Conservation (phyloP, 2,329 filamentous ascomycete genomes). For the Arachnomyces sp. region DNA sequence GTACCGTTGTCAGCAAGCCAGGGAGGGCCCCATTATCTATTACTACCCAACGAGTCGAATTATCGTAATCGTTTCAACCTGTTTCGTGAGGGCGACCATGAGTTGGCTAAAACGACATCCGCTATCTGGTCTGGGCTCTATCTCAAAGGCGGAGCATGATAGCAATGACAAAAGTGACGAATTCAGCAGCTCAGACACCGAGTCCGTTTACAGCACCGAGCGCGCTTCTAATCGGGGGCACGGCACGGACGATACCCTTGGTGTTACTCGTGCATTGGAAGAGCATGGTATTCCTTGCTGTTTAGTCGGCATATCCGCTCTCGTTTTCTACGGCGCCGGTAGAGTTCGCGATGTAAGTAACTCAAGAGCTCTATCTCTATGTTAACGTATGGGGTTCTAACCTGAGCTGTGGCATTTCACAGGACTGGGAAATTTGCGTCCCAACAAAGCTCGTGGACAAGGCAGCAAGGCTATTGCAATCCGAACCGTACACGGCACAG, state of each 20-base stretch:
- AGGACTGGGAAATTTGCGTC: constrained; percentile 23
- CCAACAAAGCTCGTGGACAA: constrained; percentile 18
- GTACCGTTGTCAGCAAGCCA: neutral
- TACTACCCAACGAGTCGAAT: constrained; percentile 6
- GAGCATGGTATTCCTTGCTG: constrained; percentile 21
- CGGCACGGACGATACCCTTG: constrained; percentile 21
- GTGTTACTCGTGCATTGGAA: constrained; percentile 20
- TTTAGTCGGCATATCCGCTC: constrained; percentile 21
- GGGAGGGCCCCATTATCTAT: constrained; percentile 7
- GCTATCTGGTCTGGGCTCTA: constrained; percentile 9
- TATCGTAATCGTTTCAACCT: constrained; percentile 7
- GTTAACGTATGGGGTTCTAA: constrained; percentile 3
- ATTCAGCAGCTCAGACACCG: constrained; percentile 9
- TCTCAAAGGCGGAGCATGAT: constrained; percentile 8
- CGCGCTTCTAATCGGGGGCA: constrained; percentile 11
- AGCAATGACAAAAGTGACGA: constrained; percentile 7
- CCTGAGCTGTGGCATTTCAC: constrained; percentile 8
- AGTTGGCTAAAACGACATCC: constrained; percentile 12
- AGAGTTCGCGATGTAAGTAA: constrained; percentile 19
- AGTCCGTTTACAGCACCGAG: constrained; percentile 12
- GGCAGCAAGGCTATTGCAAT: constrained; percentile 17
- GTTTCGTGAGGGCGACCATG: constrained; percentile 9
- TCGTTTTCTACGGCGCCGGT: constrained; percentile 21
- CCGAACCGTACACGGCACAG: constrained; percentile 15
- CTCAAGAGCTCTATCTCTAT: constrained; percentile 6